Evolutionary conservation across 176 grass and related monocot species (phyloP), one percentile per base, ranked within the genome.

Genomic region (Oryza brachyantha): DNA sequence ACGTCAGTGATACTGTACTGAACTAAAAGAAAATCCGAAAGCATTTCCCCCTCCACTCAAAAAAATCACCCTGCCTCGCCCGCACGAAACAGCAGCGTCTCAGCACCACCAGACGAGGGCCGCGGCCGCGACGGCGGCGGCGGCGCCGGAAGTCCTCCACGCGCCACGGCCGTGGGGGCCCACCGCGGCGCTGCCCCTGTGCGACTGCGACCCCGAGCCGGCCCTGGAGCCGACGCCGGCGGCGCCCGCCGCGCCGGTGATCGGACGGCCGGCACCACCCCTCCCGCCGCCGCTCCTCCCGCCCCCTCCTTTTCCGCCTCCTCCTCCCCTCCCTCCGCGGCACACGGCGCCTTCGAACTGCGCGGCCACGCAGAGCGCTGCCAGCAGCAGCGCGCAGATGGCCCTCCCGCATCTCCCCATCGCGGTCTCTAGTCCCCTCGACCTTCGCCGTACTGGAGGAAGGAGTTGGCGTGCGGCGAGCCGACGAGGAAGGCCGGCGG

Each of bases 91-190:
- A 57, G 77, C 85, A 87, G 27, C 57, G 27, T 36, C 46, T 83
- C 85, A 87, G 58, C 39, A 27, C 66, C 60, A 64, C 66, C 67
- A 45, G 0, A 40, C 58, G 76, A 85, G 45, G 19, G 37, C 69
- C 5, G 69, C 48, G 28, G 61, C 26, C 5, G 69, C 29, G 48
- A 74, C 27, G n/a, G 34, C 3, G 27, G 76, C 60, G 36, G 34
- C 46, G n/a, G 61, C 76, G 14, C 36, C 46, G 36, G 68, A 70
- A 38, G 13, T 28, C 76, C 27, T 79, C 76, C 32, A 85, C 0
- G 46, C 45, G 68, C 26, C 76, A 16, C 36, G 60, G 3, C 60
- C 36, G 22, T 34, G 76, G 21, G 35, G 14, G 7, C 25, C 29
- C 14, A 24, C 16, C 13, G 64, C 45, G 13, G 31, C 77, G 32